Percentiles rank a stretch among this genome's conserved stretches.
These are phyloP conservation scores for Calonectria pseudoturangicola DNA, from an alignment of 2,329 filamentous ascomycete genomes.

Conservation along the genomic window DNA sequence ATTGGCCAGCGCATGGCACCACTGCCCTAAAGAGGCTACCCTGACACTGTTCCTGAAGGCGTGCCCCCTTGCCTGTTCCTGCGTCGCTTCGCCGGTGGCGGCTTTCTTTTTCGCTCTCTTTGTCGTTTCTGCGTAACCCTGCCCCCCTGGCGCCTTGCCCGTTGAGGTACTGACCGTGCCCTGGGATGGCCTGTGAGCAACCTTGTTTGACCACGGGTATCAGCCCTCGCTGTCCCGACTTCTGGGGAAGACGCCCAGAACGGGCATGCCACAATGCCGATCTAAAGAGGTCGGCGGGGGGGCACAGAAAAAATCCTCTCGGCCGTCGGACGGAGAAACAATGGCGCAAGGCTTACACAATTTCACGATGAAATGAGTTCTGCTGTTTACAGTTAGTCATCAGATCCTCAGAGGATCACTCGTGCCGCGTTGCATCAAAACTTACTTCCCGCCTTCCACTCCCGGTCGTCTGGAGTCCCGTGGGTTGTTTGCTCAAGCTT, in stretches of 20 bases:
- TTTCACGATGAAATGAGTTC: slow-evolving; percentile 37
- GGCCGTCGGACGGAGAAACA: slow-evolving; percentile 14
- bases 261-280: slow-evolving; percentile 19
- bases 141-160: slow-evolving; percentile 47
- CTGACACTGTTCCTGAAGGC: slow-evolving; percentile 38
- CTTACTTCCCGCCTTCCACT: slow-evolving; percentile 11
- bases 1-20: slow-evolving; percentile 41
- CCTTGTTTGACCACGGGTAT: slow-evolving; percentile 25
- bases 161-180: slow-evolving; percentile 36
- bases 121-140: neutral
- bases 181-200: slow-evolving; percentile 12
- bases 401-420: slow-evolving; percentile 22
- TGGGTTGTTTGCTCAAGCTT: slow-evolving; percentile 9
- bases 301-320: slow-evolving; percentile 2
- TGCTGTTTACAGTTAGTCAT: slow-evolving; percentile 25
- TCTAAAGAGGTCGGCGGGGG: slow-evolving; percentile 1
- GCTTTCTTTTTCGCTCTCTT: slow-evolving; percentile 10
- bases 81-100: slow-evolving; percentile 38
- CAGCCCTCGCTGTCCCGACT: slow-evolving; percentile 22
- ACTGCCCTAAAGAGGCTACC: slow-evolving; percentile 40
- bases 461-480: neutral
- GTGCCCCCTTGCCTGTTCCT: slow-evolving; percentile 44
- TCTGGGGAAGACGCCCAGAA: slow-evolving; percentile 32
- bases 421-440: slow-evolving; percentile 11
- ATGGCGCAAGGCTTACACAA: slow-evolving; percentile 31